phyloP scores from a whole-genome alignment of 257 asterid genomes.

The Capsicum chinense region DNA sequence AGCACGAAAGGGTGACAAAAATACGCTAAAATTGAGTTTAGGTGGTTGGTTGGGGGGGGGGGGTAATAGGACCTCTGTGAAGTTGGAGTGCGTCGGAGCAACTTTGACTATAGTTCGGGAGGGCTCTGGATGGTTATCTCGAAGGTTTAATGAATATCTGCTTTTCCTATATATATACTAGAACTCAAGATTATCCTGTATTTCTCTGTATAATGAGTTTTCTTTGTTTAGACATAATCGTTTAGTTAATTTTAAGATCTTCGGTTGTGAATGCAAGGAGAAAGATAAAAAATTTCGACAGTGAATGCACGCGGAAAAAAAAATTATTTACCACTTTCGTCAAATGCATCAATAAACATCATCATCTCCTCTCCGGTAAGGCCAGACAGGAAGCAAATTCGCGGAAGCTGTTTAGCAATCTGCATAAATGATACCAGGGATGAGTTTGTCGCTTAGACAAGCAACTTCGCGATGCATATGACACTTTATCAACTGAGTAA shows the following conservation, averaged over 20 bases:
- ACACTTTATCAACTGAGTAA: neutral
- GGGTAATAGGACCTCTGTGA: no score
- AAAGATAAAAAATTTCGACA: neutral
- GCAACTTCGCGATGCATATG: neutral
- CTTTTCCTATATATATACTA: neutral
- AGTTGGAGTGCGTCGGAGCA: no score
- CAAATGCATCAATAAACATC: slow-evolving; percentile 92
- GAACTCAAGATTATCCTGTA: neutral
- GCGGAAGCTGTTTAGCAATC: slow-evolving; percentile 81
- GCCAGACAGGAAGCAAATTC: slow-evolving; percentile 92
- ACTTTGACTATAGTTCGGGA: no score
- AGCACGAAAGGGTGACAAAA: no score
- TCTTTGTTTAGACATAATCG: neutral
- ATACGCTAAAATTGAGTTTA: no score
- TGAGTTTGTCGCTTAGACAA: neutral
- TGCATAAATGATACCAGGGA: slow-evolving; percentile 37
- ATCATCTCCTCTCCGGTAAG: slow-evolving; percentile 98
- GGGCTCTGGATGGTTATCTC: no score
- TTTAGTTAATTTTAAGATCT: neutral
- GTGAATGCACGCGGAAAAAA: neutral
- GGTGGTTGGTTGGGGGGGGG: no score
- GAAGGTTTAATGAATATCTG: neutral
- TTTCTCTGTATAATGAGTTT: neutral
- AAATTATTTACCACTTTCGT: slow-evolving; percentile 67
- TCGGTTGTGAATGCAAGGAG: neutral